Base-by-base conservation (phyloP, 345 rosid genomes). In the Murraya paniculata region DNA sequence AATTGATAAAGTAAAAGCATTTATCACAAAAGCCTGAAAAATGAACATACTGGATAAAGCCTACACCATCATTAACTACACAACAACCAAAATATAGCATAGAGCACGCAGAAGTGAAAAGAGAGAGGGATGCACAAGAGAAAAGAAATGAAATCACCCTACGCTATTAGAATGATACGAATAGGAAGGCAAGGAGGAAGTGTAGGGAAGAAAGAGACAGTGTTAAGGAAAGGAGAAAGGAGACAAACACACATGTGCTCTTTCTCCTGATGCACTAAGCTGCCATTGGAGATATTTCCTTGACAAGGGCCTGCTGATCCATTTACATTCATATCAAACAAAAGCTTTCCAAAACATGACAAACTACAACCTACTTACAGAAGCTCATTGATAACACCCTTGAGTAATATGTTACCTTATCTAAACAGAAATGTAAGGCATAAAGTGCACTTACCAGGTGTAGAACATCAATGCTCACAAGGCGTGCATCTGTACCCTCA, bases 291-390 rank as follows among this genome's bases (percentile, higher is more conserved):
- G 98, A 87, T 90, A 97, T 86, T 94, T 90, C 93, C 98, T 90
- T 91, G 99, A 91, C 90, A 97, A 85, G 86, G 92, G 90, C 99
- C 99, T 93, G 98, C 94, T 89, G 92, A 96, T 97, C 89, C 98
- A 94, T 97, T 92, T 87, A 90, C 93, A 91, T 85, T 88, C 92
- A 89, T 79, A 98, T 97, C 95, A 94, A 96, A 90, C 77, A 77
- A 85, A 89, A 85, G 86, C 82, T 85, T 84, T 81, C 85, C 82
- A 88, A 83, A 87, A 87, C 90, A 87, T 68, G 89, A 87, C 90
- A 90, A 85, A 85, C 91, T 83, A 85, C 86, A 93, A 73, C 99
- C 98, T 89, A 88, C 78, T 77, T 79, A 88, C 88, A 85, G 78
- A 85, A 87, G 77, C 64, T 84, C 84, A 88, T 66, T 41, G 55